Conservation (phyloP, 2,329 filamentous ascomycete species). For the Ophiostoma populinum region DNA sequence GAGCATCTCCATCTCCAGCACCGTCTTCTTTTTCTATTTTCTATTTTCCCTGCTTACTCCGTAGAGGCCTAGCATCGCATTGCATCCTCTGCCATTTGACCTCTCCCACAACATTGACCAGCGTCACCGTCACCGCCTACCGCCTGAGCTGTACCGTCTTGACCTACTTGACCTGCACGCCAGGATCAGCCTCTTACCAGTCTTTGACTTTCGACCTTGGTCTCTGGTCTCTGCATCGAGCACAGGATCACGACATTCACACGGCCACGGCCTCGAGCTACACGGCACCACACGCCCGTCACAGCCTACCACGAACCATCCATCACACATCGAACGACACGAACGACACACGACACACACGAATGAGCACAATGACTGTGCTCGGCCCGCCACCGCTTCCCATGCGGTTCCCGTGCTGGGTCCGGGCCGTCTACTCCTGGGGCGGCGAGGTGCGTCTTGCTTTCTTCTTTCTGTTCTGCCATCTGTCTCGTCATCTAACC, state of each 20-base stretch:
- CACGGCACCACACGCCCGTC: too few species aligned
- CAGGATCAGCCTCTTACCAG: neutral
- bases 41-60: neutral
- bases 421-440: constrained; percentile 51
- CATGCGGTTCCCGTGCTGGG: constrained; percentile 9
- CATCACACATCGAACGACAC: neutral
- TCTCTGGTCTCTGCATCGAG: neutral
- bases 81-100: neutral
- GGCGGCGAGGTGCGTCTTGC: constrained; percentile 53
- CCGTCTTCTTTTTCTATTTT: neutral
- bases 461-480: neutral
- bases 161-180: too few species aligned
- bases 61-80: too few species aligned
- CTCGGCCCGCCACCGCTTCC: constrained; percentile 14
- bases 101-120: too few species aligned
- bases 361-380: constrained; percentile 5
- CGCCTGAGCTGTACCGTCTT: too few species aligned
- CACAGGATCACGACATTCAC: neutral
- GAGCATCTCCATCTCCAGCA: neutral
- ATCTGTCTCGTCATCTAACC: constrained; percentile 2
- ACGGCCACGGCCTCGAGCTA: neutral
- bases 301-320: too few species aligned
- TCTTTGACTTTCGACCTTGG: neutral
- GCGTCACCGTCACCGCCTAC: too few species aligned
- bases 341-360: neutral